Conservation (phyloP, 768 basidiomycete genomes). For the Russula sp. region DNA sequence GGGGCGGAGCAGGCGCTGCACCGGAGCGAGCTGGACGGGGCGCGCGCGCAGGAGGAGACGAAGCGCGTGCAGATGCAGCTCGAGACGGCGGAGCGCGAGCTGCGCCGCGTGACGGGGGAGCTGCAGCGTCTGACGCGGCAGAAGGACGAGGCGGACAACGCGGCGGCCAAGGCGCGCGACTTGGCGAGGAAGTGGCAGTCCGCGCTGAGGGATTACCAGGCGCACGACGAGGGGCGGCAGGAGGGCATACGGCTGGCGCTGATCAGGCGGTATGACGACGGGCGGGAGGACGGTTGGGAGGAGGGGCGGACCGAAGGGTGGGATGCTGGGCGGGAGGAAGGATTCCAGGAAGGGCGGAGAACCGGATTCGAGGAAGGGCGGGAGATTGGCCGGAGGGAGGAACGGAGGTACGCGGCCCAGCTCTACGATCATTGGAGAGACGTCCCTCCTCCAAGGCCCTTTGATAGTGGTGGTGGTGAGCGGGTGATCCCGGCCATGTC, state of each 20-base stretch:
- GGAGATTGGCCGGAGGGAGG: conserved; percentile 17
- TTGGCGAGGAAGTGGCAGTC: conserved; percentile 22
- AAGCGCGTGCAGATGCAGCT: conserved; percentile 24
- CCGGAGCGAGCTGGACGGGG: conserved; percentile 18
- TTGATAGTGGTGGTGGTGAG: neutral
- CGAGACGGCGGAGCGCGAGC: conserved; percentile 22
- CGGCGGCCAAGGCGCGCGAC: conserved; percentile 23
- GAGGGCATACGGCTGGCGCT: conserved; percentile 22
- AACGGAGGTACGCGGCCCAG: conserved; percentile 10
- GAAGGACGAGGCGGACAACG: conserved; percentile 22
- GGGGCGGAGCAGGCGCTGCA: conserved; percentile 21
- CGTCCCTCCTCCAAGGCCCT: neutral
- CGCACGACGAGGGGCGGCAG: conserved; percentile 22
- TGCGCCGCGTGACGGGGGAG: conserved; percentile 19
- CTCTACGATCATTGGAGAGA: conserved; percentile 10
- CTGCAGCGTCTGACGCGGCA: conserved; percentile 20
- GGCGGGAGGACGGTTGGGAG: conserved; percentile 22
- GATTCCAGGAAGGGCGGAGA: conserved; percentile 19
- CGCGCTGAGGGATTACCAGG: conserved; percentile 21
- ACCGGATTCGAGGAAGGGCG: conserved; percentile 18
- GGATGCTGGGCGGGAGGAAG: conserved; percentile 17
- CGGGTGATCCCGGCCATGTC: conserved; percentile 5
- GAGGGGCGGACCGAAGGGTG: conserved; percentile 21
- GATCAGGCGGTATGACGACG: conserved; percentile 21
- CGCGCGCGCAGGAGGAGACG: conserved; percentile 24